Conservation (phyloP, 768 basidiomycete species). For the Leccinum uliginosum region DNA sequence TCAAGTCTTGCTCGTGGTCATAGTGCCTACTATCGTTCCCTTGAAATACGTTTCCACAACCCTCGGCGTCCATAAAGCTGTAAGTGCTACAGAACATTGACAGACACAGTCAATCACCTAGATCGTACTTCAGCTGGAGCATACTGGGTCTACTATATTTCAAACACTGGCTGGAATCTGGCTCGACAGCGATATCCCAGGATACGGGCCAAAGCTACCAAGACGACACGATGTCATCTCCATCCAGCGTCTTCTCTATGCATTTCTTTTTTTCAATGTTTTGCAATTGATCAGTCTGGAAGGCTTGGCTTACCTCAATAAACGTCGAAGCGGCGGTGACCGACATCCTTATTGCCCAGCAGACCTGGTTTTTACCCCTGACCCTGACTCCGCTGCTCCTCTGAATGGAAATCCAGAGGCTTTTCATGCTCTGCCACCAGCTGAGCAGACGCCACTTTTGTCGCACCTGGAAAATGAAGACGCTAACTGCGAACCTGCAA, state of each 20-base stretch:
- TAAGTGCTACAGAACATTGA: conserved; percentile 31
- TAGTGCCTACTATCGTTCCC: conserved; percentile 70
- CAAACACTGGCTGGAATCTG: conserved; percentile 70
- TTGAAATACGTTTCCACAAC: conserved; percentile 74
- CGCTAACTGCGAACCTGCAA: conserved; percentile 8
- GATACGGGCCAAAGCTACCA: conserved; percentile 3
- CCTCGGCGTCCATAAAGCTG: conserved; percentile 74
- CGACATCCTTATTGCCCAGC: conserved; percentile 11
- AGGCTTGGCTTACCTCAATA: conserved; percentile 46
- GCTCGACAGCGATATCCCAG: conserved; percentile 41
- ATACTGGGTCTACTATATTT: conserved; percentile 67
- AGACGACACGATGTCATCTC: conserved; percentile 32
- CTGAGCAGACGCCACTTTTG: conserved; percentile 17
- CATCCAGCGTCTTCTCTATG: conserved; percentile 51
- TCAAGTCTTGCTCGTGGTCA: conserved; percentile 65
- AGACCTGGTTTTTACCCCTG: conserved; percentile 1
- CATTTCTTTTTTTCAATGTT: conserved; percentile 54
- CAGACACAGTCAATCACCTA: background rate
- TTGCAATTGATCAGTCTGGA: conserved; percentile 52
- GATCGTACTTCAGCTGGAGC: conserved; percentile 51
- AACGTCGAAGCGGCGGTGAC: conserved; percentile 32
- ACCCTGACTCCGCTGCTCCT: background rate
- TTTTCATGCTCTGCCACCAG: background rate
- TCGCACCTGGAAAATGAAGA: background rate
- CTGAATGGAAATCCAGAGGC: background rate